Evolutionary conservation across 2,329 filamentous ascomycete species (phyloP), one percentile per base, ranked within the genome.

Genomic region (Ceratocystiopsis minuta): DNA sequence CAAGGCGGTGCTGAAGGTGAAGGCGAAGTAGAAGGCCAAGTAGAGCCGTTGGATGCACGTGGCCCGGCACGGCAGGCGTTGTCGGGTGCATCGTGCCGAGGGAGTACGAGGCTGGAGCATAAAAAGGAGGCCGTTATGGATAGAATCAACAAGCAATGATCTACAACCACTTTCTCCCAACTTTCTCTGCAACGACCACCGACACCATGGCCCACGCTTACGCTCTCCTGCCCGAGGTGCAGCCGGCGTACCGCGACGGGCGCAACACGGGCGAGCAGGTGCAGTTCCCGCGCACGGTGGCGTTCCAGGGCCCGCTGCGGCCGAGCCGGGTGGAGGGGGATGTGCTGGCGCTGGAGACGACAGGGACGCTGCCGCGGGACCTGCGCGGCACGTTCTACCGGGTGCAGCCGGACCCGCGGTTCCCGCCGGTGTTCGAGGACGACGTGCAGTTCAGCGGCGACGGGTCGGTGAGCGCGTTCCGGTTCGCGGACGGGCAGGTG

Each of bases 1-100:
- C 51, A 93, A 93, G 71, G 80, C 83, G 15, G 71, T 90, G 17
- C 54, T 90, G 52, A 80, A 83, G 65, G 58, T 71, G 34, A 51
- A 42, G 33, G 33, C 47, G n/a, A 43, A 36, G 34, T 14, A 5
- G 14, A 14, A 15, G 33, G 5, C 33, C 15, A 15, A 15, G 34
- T n/a, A 16, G 7, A 9, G 13, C 15, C 3, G 33, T 5, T 34
- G 33, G 34, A 3, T 4, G 16, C n/a, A n/a, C n/a, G n/a, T n/a
- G n/a, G n/a, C n/a, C n/a, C n/a, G n/a, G n/a, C n/a, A n/a, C n/a
- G n/a, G n/a, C n/a, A n/a, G n/a, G n/a, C n/a, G n/a, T n/a, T n/a
- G n/a, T n/a, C n/a, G n/a, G n/a, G n/a, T n/a, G n/a, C n/a, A n/a
- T n/a, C n/a, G n/a, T n/a, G n/a, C n/a, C n/a, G n/a, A n/a, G n/a